phyloP scores from a whole-genome alignment of 352 stramenopile genomes.

The Globisporangium mamillatum region DNA sequence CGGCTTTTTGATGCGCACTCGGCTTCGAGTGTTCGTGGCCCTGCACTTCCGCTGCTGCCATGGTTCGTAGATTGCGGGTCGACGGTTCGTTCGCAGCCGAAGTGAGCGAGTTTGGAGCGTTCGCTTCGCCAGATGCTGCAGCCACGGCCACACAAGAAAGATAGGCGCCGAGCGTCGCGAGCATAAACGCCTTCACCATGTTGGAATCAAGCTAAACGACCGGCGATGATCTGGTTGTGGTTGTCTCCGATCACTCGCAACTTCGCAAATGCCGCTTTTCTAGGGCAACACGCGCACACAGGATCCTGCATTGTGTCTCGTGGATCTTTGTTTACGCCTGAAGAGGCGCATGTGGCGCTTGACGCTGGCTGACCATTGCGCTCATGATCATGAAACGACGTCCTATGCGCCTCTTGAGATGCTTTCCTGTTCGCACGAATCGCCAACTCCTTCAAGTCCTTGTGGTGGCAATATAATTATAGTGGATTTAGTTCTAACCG shows the following conservation, averaged over 20 bases:
- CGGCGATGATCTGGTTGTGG: not conserved
- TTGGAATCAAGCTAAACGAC: not conserved
- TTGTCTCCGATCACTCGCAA: not conserved
- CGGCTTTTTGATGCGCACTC: not conserved
- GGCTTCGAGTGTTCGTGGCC: not conserved
- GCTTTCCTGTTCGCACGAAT: slow-evolving; percentile 3
- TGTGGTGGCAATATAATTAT: slow-evolving; percentile 14
- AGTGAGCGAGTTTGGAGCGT: not conserved
- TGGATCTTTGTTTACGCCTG: not conserved
- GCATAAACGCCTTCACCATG: slow-evolving; percentile 6
- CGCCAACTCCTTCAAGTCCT: not conserved
- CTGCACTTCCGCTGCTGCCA: not conserved
- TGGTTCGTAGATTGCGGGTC: slow-evolving; percentile 1
- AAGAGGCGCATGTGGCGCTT: not conserved
- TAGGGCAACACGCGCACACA: not conserved
- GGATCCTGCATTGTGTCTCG: not conserved
- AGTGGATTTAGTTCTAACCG: slow-evolving; percentile 12
- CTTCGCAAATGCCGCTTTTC: slow-evolving; percentile 1
- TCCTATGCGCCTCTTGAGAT: not conserved
- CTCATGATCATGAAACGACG: not conserved
- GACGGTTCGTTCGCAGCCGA: not conserved
- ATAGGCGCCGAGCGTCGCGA: slow-evolving; percentile 5
- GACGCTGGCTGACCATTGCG: not conserved
- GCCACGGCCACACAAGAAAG: not conserved
- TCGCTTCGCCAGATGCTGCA: not conserved